phyloP scores from a whole-genome alignment of 208 protist genomes.

The Crithidia thermophila region DNA sequence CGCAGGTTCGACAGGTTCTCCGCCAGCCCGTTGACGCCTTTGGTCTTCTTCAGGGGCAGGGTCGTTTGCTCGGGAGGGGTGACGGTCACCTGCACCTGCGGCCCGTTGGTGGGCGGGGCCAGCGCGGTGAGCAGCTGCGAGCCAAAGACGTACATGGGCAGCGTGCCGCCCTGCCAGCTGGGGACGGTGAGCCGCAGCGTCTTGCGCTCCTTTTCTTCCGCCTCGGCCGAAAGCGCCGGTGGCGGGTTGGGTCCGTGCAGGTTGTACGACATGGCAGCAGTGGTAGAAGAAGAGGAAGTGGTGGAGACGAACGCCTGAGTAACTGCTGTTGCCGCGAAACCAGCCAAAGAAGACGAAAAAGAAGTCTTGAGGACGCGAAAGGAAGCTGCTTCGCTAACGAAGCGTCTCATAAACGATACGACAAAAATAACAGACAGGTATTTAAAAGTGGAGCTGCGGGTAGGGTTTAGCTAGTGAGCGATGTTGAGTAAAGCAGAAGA shows the following conservation, averaged over 20 bases:
- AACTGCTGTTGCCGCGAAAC: no score
- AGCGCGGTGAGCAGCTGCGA: conserved; percentile 30
- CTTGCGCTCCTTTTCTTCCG: conserved; percentile 3
- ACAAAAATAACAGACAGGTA: neutral
- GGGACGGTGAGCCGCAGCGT: conserved; percentile 31
- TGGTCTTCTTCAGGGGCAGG: conserved; percentile 1
- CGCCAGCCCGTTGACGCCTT: conserved; percentile 3
- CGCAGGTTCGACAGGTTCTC: conserved; percentile 22
- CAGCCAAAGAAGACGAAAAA: neutral
- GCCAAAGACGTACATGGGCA: conserved; percentile 33
- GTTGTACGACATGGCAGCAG: neutral
- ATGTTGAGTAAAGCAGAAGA: no score
- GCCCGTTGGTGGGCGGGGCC: conserved; percentile 15
- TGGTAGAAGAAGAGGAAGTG: neutral
- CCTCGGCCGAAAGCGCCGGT: neutral
- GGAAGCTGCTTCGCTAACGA: neutral
- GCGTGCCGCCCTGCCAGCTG: conserved; percentile 43
- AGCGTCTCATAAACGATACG: neutral
- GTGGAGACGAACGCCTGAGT: neutral
- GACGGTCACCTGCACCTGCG: conserved; percentile 8
- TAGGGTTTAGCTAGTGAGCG: no score
- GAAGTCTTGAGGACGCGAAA: neutral
- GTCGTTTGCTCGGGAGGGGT: neutral
- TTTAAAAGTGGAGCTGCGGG: no score
- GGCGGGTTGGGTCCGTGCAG: neutral